Percentiles rank a stretch among this genome's conserved stretches.
These are phyloP conservation scores for Ambrosiella cleistominuta DNA, from an alignment of 2,329 filamentous ascomycete genomes.

Conservation along the genomic window DNA sequence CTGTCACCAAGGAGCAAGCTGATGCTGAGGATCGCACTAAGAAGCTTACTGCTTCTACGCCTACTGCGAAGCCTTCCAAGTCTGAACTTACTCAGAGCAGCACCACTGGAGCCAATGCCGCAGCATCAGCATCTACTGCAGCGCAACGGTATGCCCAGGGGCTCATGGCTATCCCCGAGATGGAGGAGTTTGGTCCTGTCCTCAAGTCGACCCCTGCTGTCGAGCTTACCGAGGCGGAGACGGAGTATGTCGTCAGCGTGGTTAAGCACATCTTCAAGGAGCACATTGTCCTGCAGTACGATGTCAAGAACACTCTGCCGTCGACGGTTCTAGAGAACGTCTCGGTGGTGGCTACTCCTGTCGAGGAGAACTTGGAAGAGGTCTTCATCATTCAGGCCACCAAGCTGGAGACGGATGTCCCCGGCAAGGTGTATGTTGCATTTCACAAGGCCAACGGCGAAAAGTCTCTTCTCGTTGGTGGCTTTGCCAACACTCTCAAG, in stretches of 20 bases:
- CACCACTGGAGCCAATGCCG: slow-evolving; percentile 51
- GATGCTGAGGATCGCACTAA: slow-evolving; percentile 91
- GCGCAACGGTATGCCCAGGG: slow-evolving; percentile 82
- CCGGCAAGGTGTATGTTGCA: slow-evolving; percentile 85
- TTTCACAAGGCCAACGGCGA: slow-evolving; percentile 73
- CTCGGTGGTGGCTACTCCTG: slow-evolving; percentile 60
- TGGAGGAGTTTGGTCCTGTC: slow-evolving; percentile 73
- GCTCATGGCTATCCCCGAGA: slow-evolving; percentile 73
- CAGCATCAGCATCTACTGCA: slow-evolving; percentile 57
- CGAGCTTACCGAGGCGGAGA: slow-evolving; percentile 91
- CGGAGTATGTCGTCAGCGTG: slow-evolving; percentile 84
- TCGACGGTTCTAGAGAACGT: slow-evolving; percentile 84
- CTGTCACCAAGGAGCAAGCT: slow-evolving; percentile 89
- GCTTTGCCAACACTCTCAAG: slow-evolving; percentile 83
- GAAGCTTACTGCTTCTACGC: slow-evolving; percentile 85
- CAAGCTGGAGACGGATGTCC: slow-evolving; percentile 65
- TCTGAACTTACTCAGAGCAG: slow-evolving; percentile 51
- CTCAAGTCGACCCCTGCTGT: slow-evolving; percentile 78
- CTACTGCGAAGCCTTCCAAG: slow-evolving; percentile 85
- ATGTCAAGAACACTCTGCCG: slow-evolving; percentile 91
- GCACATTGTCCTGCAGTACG: slow-evolving; percentile 86
- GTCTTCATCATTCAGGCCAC: slow-evolving; percentile 86
- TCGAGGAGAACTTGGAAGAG: slow-evolving; percentile 69
- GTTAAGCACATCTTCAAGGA: slow-evolving; percentile 98
- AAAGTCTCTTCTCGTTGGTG: slow-evolving; percentile 56